These are phyloP conservation scores for Pythium plurisporium DNA, from an alignment of 352 stramenopile species.

Conservation along the genomic window DNA sequence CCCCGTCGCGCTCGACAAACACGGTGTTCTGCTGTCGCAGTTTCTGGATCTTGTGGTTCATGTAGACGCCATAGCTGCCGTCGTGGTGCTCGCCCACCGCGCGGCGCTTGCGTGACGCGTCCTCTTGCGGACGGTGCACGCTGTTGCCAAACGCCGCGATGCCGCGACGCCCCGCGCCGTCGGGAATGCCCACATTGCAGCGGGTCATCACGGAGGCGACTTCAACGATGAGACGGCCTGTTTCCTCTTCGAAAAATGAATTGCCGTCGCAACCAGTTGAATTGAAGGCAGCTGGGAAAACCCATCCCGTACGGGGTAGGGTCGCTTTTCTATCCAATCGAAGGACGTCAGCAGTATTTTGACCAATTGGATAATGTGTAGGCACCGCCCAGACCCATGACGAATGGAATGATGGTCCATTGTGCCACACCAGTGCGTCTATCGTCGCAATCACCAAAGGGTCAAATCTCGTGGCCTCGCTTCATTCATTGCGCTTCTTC, in stretches of 20 bases:
- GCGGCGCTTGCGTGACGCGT: constrained; percentile 29
- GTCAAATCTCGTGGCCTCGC: neutral
- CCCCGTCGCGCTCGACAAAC: constrained; percentile 14
- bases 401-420: constrained; percentile 13
- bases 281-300: constrained; percentile 7
- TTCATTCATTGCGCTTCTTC: constrained; percentile 18
- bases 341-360: neutral
- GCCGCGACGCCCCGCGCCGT: neutral
- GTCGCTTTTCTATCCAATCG: constrained; percentile 6
- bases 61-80: constrained; percentile 87
- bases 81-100: constrained; percentile 81
- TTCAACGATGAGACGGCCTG: neutral
- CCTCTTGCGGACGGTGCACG: constrained; percentile 13
- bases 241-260: constrained; percentile 12
- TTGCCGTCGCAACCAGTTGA: constrained; percentile 8
- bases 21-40: constrained; percentile 66
- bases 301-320: constrained; percentile 3
- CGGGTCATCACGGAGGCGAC: neutral
- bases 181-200: neutral
- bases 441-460: neutral
- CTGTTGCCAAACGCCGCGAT: constrained; percentile 27
- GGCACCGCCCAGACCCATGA: neutral
- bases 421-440: too few relatives aligned
- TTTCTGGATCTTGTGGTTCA: constrained; percentile 90
- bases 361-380: neutral